Base-by-base conservation (phyloP, 108 stramenopile species). In the Mediolabrus comicus region DNA sequence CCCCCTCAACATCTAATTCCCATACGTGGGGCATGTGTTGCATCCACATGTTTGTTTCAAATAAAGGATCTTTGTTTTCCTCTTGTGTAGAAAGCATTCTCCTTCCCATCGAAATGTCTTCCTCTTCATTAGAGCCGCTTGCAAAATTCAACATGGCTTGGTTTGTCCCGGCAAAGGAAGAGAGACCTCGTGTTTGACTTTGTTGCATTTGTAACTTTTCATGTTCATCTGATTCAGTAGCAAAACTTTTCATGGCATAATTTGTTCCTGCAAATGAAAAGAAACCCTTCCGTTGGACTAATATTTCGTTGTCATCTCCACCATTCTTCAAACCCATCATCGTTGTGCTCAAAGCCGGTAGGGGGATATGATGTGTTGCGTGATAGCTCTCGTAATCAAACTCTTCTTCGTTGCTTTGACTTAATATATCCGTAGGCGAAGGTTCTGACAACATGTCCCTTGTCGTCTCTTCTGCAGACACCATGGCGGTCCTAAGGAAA, bases 361-460 rank as follows among this genome's bases (percentile, higher is more conserved):
- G 51, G 10, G 74, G 74, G 34, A 75, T 75, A 5, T 62, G 27
- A 31, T 67, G 61, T 62, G 25, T 13, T 25, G 54, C 30, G 38
- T 75, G 74, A 27, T 66, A 68, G 41, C 28, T 53, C 34, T 75
- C 74, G 31, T 75, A 75, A 53, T 75, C 74, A 31, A 62, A 71
- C 39, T 62, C 70, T 63, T 63, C 74, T 28, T 56, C 62, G 22
- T 17, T 49, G 5, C 22, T 49, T 4, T 8, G 19, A 22, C 19
- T 8, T 49, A 49, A 49, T 24, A 9, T 17, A 24, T 49, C 46
- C 22, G 46, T 24, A 17, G 46, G 46, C 22, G 46, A 22, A n/a
- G 46, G 22, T 1, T 49, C 46, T 1, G 22, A 22, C n/a, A 22
- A 49, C 16, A 17, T 19, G 13, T 43, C 19, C 41, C 41, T 17